Evolutionary conservation across 2,329 filamentous ascomycete species (phyloP).

Genomic region (Kalaharituber pfeilii): DNA sequence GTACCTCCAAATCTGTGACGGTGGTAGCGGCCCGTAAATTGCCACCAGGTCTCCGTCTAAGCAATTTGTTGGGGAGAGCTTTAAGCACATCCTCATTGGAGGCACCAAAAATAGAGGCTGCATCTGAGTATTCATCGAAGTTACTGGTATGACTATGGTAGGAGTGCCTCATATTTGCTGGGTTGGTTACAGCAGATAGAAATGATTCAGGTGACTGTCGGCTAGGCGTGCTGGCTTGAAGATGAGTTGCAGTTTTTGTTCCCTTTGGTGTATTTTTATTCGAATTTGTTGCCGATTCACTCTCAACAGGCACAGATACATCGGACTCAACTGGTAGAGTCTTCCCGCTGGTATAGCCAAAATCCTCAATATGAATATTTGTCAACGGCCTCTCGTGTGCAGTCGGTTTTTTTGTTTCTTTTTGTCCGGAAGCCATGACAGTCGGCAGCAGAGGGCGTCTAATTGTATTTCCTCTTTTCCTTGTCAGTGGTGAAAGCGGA

Average conservation of each 20-base stretch:
- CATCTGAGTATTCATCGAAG: slow-evolving; percentile 23
- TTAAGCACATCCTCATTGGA: slow-evolving; percentile 31
- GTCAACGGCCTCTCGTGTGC: not conserved
- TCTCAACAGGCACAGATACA: not conserved
- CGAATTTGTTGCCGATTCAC: not conserved
- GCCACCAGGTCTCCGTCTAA: slow-evolving; percentile 57
- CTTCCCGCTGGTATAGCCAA: not conserved
- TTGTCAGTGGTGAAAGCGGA: not conserved
- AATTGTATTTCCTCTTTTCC: not conserved
- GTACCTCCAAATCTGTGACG: slow-evolving; percentile 41
- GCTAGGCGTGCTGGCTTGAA: not conserved
- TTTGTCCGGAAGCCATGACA: not conserved
- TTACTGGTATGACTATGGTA: not conserved
- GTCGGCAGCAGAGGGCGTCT: not conserved
- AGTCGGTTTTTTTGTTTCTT: not conserved
- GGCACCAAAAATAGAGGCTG: slow-evolving; percentile 33
- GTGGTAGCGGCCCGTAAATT: slow-evolving; percentile 53
- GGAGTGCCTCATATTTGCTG: not conserved
- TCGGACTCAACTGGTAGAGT: too few relatives aligned
- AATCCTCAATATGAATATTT: not conserved
- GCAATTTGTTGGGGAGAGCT: slow-evolving; percentile 40
- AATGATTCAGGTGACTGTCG: not conserved
- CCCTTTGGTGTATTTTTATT: not conserved
- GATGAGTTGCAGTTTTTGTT: not conserved
- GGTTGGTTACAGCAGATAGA: not conserved